Percentiles rank a stretch among this genome's conserved stretches.
phyloP scores from a whole-genome alignment of 169 alveolate genomes.

The Cystoisospora suis region DNA sequence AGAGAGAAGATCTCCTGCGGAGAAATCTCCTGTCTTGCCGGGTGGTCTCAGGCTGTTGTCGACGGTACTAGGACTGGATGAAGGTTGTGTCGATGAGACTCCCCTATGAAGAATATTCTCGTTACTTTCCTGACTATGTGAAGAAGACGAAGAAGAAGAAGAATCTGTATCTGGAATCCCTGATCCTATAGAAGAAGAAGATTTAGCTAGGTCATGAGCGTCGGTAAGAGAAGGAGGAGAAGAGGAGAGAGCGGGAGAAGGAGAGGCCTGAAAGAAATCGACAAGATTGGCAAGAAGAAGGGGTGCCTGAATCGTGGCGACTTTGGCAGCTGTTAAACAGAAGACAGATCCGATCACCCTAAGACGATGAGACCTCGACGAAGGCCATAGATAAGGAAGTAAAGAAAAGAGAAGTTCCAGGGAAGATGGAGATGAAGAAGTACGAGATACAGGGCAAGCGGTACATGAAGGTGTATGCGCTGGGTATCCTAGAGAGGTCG shows the following conservation, averaged over 20 bases:
- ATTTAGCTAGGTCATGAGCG: too few relatives aligned
- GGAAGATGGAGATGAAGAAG: background rate
- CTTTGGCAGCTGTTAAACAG: conserved; percentile 65
- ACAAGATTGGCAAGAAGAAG: conserved; percentile 68
- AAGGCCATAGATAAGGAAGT: conserved; percentile 60
- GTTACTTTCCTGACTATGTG: too few relatives aligned
- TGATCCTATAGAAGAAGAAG: too few relatives aligned
- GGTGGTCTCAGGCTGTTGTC: too few relatives aligned
- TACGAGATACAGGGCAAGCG: conserved; percentile 5
- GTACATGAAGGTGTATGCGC: background rate
- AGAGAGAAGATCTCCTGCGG: background rate
- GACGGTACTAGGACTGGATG: too few relatives aligned
- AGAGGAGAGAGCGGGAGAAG: background rate
- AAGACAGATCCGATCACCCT: conserved; percentile 45
- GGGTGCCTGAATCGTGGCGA: conserved; percentile 75
- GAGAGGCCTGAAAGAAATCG: conserved; percentile 47
- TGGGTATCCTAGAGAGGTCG: background rate
- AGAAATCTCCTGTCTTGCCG: background rate
- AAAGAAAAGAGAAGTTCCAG: conserved; percentile 29
- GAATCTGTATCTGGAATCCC: too few relatives aligned
- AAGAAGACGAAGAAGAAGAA: too few relatives aligned
- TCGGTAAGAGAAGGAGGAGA: background rate
- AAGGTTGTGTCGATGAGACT: too few relatives aligned
- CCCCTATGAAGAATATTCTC: too few relatives aligned
- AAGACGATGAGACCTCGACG: background rate